Evolutionary conservation across 2,329 filamentous ascomycete genomes (phyloP).

Genomic region (Fusarium siculi): DNA sequence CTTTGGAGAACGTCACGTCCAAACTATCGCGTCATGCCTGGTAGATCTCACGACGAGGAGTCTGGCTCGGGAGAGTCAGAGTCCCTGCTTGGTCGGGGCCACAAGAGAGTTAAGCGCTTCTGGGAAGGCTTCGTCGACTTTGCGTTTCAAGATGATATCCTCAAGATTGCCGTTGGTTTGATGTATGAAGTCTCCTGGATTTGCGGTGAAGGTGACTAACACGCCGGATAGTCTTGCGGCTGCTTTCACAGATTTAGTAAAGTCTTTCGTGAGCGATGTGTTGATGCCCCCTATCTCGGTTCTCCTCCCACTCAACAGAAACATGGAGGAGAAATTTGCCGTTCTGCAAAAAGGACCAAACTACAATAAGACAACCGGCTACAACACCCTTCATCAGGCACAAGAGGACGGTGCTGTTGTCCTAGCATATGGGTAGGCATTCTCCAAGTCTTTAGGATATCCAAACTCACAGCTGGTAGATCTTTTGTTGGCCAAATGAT

Average conservation of each 20-base stretch:
- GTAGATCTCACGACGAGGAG: constrained; percentile 49
- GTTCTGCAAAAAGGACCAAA: constrained; percentile 69
- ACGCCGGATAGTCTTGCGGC: constrained; percentile 66
- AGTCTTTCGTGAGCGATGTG: constrained; percentile 76
- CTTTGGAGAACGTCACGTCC: constrained; percentile 22
- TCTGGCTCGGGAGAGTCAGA: constrained; percentile 48
- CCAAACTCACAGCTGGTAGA: constrained; percentile 46
- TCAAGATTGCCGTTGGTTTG: constrained; percentile 79
- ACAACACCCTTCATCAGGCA: constrained; percentile 77
- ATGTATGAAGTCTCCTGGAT: constrained; percentile 63
- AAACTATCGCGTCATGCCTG: constrained; percentile 43
- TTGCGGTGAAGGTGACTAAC: constrained; percentile 4
- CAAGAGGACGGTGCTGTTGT: constrained; percentile 77
- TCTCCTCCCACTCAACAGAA: constrained; percentile 74
- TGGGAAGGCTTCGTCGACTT: constrained; percentile 77
- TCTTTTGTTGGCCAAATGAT: constrained; percentile 72
- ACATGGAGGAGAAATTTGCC: constrained; percentile 80
- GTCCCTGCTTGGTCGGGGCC: constrained; percentile 59
- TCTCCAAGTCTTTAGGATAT: accelerated
- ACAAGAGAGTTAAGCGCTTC: constrained; percentile 59
- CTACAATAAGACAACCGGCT: constrained; percentile 63
- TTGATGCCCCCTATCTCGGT: constrained; percentile 76
- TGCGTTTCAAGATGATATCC: constrained; percentile 77
- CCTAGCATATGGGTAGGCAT: constrained; percentile 72
- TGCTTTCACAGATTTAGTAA: constrained; percentile 77